phyloP scores from a whole-genome alignment of 805 yeast species.

The Lachancea cidri region DNA sequence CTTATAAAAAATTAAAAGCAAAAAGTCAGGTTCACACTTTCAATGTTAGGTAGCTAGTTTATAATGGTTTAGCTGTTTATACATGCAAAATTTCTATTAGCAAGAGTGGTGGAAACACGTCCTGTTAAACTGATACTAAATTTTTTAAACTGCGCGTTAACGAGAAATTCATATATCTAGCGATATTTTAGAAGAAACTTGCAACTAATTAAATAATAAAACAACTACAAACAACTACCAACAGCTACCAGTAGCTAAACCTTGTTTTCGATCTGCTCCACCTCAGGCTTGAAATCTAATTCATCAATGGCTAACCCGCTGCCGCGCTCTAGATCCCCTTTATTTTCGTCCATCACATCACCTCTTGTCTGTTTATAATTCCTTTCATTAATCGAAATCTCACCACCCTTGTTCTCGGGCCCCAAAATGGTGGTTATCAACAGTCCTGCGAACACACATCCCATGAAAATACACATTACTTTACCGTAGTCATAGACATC shows the following conservation, averaged over 20 bases:
- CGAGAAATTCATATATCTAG: no score
- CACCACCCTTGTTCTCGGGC: conserved; percentile 48
- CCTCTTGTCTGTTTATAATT: not conserved
- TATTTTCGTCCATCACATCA: not conserved
- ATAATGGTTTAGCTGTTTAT: not conserved
- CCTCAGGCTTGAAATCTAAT: conserved; percentile 7
- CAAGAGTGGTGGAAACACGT: no score
- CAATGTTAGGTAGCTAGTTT: not conserved
- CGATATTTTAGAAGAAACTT: no score
- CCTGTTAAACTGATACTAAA: no score
- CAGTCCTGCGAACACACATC: conserved; percentile 53
- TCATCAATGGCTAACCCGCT: conserved; percentile 1
- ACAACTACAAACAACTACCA: not conserved
- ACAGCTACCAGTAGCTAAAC: not conserved
- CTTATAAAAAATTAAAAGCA: no score
- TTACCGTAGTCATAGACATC: conserved; percentile 47
- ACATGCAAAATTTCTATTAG: not conserved
- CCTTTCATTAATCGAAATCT: conserved; percentile 7
- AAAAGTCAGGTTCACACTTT: no score
- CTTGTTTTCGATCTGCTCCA: conserved; percentile 3
- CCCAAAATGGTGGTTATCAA: conserved; percentile 49
- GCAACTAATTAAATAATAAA: conserved; percentile 2
- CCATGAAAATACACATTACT: conserved; percentile 64
- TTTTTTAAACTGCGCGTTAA: no score
- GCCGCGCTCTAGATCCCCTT: not conserved